phyloP scores from a whole-genome alignment of 495 filamentous ascomycete species.

The Aspergillus diversus region DNA sequence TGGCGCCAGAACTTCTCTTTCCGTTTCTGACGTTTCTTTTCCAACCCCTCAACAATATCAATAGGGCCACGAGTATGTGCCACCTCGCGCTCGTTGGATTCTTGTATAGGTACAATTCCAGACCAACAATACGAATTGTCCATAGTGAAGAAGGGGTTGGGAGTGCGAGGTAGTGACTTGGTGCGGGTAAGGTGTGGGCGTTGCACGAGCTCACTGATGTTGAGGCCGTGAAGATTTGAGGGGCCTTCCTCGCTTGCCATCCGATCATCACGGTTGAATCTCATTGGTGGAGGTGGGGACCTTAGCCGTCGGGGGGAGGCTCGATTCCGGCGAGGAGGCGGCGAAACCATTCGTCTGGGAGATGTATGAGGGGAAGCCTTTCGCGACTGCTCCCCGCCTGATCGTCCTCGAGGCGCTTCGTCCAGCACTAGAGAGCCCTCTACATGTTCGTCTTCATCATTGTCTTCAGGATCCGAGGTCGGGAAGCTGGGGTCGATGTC shows the following conservation, averaged over 20 bases:
- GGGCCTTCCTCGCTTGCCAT: slow-evolving; percentile 35
- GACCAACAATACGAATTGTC: slow-evolving; percentile 43
- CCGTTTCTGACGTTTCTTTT: slow-evolving; percentile 88
- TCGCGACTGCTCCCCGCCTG: slow-evolving; percentile 28
- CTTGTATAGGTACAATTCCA: slow-evolving; percentile 33
- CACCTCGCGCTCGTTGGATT: slow-evolving; percentile 47
- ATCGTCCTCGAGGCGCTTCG: slow-evolving; percentile 40
- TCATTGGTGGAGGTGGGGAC: slow-evolving; percentile 57
- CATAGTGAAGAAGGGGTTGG: slow-evolving; percentile 66
- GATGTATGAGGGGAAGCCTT: slow-evolving; percentile 42
- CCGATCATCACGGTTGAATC: slow-evolving; percentile 33
- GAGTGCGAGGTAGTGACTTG: slow-evolving; percentile 76
- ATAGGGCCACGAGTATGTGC: slow-evolving; percentile 79
- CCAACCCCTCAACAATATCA: slow-evolving; percentile 95
- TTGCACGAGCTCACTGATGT: slow-evolving; percentile 64
- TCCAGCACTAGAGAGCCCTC: slow-evolving; percentile 39
- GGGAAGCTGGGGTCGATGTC: slow-evolving; percentile 98
- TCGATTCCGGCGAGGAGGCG: slow-evolving; percentile 65
- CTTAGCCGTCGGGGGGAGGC: slow-evolving; percentile 71
- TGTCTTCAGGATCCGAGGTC: slow-evolving; percentile 85
- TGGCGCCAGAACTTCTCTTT: slow-evolving; percentile 89
- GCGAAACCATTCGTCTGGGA: slow-evolving; percentile 55
- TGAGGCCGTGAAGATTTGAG: slow-evolving; percentile 36
- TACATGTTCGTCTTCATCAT: slow-evolving; percentile 64
- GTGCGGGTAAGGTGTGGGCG: slow-evolving; percentile 67